Evolutionary conservation across 2,329 filamentous ascomycete genomes (phyloP).

Genomic region (Microcyclospora pomicola): DNA sequence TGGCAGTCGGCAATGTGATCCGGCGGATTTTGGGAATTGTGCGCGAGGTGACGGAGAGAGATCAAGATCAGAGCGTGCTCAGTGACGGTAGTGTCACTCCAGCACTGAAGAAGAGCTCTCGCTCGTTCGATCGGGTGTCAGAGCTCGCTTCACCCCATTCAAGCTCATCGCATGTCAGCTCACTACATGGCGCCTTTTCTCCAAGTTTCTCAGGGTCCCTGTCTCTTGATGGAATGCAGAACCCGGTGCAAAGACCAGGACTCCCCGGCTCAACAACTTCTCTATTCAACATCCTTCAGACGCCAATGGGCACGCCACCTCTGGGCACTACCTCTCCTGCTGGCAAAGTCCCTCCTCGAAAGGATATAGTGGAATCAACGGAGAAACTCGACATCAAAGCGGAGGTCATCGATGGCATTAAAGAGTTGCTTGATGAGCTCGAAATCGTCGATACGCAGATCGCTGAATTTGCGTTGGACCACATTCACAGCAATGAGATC

Average conservation of each 20-base stretch:
- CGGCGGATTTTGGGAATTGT: conserved; percentile 81
- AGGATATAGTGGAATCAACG: conserved; percentile 22
- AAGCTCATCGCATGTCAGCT: background rate
- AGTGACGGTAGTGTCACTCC: conserved; percentile 47
- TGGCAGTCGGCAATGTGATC: conserved; percentile 89
- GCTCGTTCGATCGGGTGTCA: background rate
- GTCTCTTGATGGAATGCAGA: background rate
- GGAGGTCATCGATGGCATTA: conserved; percentile 85
- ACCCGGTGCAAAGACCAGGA: conserved; percentile 39
- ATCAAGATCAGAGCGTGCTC: conserved; percentile 42
- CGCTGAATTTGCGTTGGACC: conserved; percentile 70
- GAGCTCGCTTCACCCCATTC: background rate
- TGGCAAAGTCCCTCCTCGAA: conserved; percentile 20
- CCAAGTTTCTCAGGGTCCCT: background rate
- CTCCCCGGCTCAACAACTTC: conserved; percentile 48
- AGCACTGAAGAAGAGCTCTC: background rate
- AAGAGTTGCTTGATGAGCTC: conserved; percentile 92
- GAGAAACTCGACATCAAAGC: conserved; percentile 56
- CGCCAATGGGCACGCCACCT: conserved; percentile 40
- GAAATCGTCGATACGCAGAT: conserved; percentile 89
- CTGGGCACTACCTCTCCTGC: conserved; percentile 18
- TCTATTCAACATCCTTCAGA: conserved; percentile 77
- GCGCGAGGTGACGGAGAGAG: conserved; percentile 77
- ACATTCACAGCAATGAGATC: conserved; percentile 86
- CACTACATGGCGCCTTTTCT: background rate